Evolutionary conservation across 352 stramenopile genomes (phyloP).

Genomic region (Phytophthora citrophthora): DNA sequence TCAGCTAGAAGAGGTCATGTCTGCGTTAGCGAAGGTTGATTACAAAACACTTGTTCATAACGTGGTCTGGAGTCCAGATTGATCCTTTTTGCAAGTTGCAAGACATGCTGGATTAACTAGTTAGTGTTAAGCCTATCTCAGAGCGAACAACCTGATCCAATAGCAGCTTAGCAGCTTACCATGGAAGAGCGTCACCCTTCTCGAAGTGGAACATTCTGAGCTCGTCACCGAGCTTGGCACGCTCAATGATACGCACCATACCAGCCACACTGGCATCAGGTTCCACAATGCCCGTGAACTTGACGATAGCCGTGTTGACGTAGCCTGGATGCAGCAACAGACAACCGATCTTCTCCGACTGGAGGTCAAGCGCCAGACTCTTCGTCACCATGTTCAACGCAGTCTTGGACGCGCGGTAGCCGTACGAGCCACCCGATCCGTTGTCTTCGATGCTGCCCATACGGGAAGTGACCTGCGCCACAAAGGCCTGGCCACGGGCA

Average conservation of each 20-base stretch:
- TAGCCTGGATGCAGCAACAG: slow-evolving; percentile 70
- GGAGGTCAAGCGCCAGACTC: slow-evolving; percentile 59
- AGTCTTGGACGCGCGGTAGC: slow-evolving; percentile 82
- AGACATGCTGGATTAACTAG: too few species aligned
- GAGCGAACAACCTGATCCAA: not conserved
- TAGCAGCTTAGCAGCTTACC: slow-evolving; percentile 35
- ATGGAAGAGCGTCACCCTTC: slow-evolving; percentile 58
- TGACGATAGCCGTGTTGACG: slow-evolving; percentile 66
- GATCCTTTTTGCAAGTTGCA: too few species aligned
- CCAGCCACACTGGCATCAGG: slow-evolving; percentile 52
- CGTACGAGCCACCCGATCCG: slow-evolving; percentile 63
- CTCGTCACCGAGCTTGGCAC: slow-evolving; percentile 57
- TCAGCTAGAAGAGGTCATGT: too few species aligned
- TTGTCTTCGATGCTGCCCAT: slow-evolving; percentile 74
- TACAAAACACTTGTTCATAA: too few species aligned
- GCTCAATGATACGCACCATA: slow-evolving; percentile 61
- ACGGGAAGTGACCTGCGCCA: slow-evolving; percentile 63
- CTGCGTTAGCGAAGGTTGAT: too few species aligned
- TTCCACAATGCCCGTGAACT: slow-evolving; percentile 48
- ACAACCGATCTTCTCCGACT: slow-evolving; percentile 58
- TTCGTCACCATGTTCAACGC: slow-evolving; percentile 83
- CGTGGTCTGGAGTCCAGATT: too few species aligned
- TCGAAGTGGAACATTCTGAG: slow-evolving; percentile 63
- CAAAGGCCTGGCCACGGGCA: slow-evolving; percentile 45
- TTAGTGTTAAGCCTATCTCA: not conserved